Evolutionary conservation across 208 protist genomes (phyloP).

Genomic region (Trypanosoma boissoni): DNA sequence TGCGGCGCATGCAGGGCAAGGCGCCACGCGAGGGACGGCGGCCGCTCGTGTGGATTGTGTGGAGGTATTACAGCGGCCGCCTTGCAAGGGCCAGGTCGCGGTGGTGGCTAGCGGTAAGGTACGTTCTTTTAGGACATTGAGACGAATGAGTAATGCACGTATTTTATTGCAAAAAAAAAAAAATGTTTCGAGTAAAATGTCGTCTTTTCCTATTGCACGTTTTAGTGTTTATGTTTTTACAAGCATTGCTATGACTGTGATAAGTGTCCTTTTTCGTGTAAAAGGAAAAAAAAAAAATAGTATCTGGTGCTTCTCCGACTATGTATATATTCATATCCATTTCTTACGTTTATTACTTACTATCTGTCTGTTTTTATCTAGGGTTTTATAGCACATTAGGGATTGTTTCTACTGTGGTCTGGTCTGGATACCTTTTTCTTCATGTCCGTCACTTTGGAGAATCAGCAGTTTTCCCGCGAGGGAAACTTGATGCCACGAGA

Average conservation of each 20-base stretch:
- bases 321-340: too few species aligned
- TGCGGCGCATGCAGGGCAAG: constrained; percentile 14
- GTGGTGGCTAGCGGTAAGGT: constrained; percentile 2
- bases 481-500: constrained; percentile 72
- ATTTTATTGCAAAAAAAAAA: too few species aligned
- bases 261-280: too few species aligned
- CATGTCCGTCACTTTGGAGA: not conserved
- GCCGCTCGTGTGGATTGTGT: constrained; percentile 4
- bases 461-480: not conserved
- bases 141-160: too few species aligned
- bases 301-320: too few species aligned
- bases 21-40: not conserved
- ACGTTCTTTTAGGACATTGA: constrained; percentile 15
- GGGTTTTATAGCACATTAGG: not conserved
- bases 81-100: not conserved
- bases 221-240: not conserved
- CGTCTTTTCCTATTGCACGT: constrained; percentile 4
- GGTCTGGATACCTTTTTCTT: too few species aligned
- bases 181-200: too few species aligned
- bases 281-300: too few species aligned
- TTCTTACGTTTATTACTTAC: too few species aligned
- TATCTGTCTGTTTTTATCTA: too few species aligned
- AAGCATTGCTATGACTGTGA: too few species aligned
- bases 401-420: constrained; percentile 1
- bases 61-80: constrained; percentile 10